Conservation (phyloP, 2,329 filamentous ascomycete genomes). For the Penicillium brevicompactum region DNA sequence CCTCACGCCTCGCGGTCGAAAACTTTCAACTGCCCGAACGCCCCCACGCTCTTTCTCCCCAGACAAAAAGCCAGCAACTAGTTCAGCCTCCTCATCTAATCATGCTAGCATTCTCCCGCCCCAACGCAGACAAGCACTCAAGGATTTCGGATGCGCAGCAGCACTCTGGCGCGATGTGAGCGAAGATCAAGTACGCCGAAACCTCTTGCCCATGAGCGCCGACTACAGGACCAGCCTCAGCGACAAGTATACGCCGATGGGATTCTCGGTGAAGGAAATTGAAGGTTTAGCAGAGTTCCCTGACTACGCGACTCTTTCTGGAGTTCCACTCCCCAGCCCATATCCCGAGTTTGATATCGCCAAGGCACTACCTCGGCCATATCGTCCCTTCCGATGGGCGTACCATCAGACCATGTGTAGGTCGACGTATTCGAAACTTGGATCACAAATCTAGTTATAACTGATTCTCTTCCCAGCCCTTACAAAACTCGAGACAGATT, state of each 20-base stretch:
- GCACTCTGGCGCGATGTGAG: constrained; percentile 28
- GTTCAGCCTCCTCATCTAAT: constrained; percentile 31
- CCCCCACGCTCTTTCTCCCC: constrained; percentile 57
- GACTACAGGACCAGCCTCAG: constrained; percentile 41
- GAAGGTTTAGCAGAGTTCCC: constrained; percentile 74
- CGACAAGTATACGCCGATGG: constrained; percentile 62
- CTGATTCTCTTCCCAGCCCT: constrained; percentile 56
- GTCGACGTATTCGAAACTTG: constrained; percentile 34
- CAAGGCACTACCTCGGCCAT: constrained; percentile 71
- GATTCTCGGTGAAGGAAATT: constrained; percentile 71
- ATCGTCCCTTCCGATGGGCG: constrained; percentile 78
- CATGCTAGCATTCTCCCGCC: constrained; percentile 58
- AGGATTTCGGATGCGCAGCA: constrained; percentile 25
- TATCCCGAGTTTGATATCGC: constrained; percentile 68
- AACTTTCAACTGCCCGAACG: constrained; percentile 52
- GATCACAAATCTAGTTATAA: not conserved
- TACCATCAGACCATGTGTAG: constrained; percentile 93
- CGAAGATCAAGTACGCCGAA: constrained; percentile 36
- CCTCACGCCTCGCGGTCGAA: constrained; percentile 43
- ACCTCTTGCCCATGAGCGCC: constrained; percentile 44
- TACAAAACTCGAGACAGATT: constrained; percentile 76
- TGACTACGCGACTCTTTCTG: constrained; percentile 73
- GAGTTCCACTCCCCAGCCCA: constrained; percentile 69
- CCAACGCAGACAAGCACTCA: constrained; percentile 51
- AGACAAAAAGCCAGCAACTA: constrained; percentile 44